These are phyloP conservation scores for Monosporascus sp. DNA, from an alignment of 2,329 filamentous ascomycete genomes.

Conservation along the genomic window DNA sequence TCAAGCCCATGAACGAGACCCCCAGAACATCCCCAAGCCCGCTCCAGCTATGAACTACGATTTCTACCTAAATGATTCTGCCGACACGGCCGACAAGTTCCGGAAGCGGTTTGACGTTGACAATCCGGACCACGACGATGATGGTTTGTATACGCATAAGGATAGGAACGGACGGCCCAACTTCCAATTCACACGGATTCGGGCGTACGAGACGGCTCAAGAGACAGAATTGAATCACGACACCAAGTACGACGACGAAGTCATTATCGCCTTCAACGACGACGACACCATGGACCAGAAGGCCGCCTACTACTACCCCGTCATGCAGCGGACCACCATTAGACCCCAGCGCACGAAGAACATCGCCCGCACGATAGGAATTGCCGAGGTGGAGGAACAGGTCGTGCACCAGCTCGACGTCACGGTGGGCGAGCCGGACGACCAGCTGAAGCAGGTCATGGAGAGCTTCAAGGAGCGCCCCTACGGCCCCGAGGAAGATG, in stretches of 20 bases:
- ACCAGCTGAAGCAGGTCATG: constrained; percentile 48
- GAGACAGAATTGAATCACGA: constrained; percentile 51
- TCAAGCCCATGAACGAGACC: constrained; percentile 52
- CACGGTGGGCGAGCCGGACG: constrained; percentile 49
- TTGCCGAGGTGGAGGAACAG: constrained; percentile 43
- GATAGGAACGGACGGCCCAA: constrained; percentile 39
- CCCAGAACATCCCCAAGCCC: constrained; percentile 49
- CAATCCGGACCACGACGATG: constrained; percentile 49
- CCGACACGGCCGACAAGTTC: constrained; percentile 47
- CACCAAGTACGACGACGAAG: constrained; percentile 59
- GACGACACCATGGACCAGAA: constrained; percentile 43
- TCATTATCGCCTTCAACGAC: constrained; percentile 55
- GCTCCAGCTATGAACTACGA: constrained; percentile 60
- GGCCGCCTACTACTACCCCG: constrained; percentile 63
- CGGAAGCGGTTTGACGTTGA: constrained; percentile 55
- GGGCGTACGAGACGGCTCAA: constrained; percentile 59
- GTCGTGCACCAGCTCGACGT: constrained; percentile 53
- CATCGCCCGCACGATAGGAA: constrained; percentile 48
- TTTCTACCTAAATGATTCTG: constrained; percentile 54
- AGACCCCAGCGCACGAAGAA: constrained; percentile 60
- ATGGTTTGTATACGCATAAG: constrained; percentile 49
- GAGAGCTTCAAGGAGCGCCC: constrained; percentile 48
- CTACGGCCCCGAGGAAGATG: constrained; percentile 36
- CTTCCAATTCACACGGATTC: constrained; percentile 58
- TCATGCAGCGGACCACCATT: constrained; percentile 59